Conservation (phyloP, 2,329 filamentous ascomycete genomes). For the Tolypocladium ovalisporum region DNA sequence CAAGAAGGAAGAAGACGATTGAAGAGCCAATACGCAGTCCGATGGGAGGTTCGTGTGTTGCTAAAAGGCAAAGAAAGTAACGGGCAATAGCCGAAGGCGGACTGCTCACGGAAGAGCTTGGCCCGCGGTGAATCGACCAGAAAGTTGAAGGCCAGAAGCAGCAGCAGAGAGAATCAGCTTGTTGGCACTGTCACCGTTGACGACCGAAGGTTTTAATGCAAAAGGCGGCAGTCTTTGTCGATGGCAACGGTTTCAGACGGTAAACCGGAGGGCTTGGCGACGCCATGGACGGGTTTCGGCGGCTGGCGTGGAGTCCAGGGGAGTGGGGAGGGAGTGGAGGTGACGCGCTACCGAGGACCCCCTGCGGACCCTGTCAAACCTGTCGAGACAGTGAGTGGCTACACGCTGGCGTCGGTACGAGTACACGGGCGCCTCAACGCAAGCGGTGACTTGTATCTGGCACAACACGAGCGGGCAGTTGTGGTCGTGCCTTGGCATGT, state of each 20-base stretch:
- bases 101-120: neutral
- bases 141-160: neutral
- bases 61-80: neutral
- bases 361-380: neutral
- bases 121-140: neutral
- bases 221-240: neutral
- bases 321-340: neutral
- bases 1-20: neutral
- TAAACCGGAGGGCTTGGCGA: neutral
- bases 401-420: neutral
- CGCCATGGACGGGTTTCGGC: neutral
- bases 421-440: too few species aligned
- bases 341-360: neutral
- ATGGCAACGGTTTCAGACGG: neutral
- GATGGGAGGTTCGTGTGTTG: neutral
- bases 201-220: neutral
- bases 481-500: neutral
- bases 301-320: neutral
- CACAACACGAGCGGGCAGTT: neutral
- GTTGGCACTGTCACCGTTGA: neutral
- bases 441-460: too few species aligned
- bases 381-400: neutral
- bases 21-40: neutral
- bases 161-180: neutral
- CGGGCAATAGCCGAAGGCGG: neutral